A percentile compares a stretch with the other conserved stretches of the same genome.
Evolutionary conservation across 2,329 filamentous ascomycete genomes (phyloP).

Genomic region (Pyricularia sp.): DNA sequence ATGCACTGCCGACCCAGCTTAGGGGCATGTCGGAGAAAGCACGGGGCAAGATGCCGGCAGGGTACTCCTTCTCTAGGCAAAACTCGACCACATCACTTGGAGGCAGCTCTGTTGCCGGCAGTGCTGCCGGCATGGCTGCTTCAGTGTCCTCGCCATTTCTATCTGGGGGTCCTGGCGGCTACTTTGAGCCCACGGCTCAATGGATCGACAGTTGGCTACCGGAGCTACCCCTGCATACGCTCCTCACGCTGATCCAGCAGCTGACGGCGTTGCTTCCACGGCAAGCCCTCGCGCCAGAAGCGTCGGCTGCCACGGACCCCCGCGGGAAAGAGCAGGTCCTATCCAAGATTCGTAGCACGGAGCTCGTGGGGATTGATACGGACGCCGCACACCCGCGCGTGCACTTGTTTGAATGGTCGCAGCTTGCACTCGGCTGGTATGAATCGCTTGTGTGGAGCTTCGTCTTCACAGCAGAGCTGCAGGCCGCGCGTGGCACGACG

Average conservation of each 20-base stretch:
- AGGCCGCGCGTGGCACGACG: conserved; percentile 74
- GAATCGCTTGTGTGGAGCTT: conserved; percentile 91
- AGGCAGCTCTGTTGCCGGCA: conserved; percentile 4
- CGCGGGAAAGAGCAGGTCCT: conserved; percentile 18
- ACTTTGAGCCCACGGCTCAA: conserved; percentile 66
- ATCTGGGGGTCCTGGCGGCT: neutral
- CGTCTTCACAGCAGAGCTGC: conserved; percentile 84
- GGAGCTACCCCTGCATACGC: conserved; percentile 79
- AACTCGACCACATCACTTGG: conserved; percentile 79
- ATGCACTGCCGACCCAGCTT: conserved; percentile 72
- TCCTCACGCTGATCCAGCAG: conserved; percentile 67
- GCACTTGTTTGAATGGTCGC: conserved; percentile 92
- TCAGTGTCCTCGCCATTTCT: neutral
- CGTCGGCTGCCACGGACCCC: conserved; percentile 18
- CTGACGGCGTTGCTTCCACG: conserved; percentile 47
- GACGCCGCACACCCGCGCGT: conserved; percentile 59
- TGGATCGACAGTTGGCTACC: conserved; percentile 97
- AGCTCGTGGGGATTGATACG: conserved; percentile 61
- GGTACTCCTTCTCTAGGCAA: conserved; percentile 77
- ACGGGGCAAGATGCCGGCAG: conserved; percentile 87
- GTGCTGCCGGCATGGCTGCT: neutral
- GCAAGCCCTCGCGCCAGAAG: conserved; percentile 32
- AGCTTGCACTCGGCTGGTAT: conserved; percentile 87
- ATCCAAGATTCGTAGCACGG: conserved; percentile 47
- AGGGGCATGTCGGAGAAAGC: conserved; percentile 97